Percentiles rank a stretch among this genome's conserved stretches.
Evolutionary conservation across 331 rosid genomes (phyloP).

Genomic region (Malus hybrid): DNA sequence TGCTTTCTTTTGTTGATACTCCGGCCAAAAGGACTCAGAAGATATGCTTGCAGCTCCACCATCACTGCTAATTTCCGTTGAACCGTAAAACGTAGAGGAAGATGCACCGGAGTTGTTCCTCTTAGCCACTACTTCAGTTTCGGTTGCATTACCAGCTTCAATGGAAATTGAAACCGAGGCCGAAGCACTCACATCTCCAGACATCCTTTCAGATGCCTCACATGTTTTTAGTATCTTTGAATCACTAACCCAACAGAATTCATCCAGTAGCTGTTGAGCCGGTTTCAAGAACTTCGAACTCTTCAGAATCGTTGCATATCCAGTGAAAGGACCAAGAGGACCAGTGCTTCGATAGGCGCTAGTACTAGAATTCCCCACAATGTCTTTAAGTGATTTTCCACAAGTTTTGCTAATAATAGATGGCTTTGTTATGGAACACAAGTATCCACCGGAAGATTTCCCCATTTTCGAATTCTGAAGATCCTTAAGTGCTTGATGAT

Average conservation of each 20-base stretch:
- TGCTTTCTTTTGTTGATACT: slow-evolving; percentile 65
- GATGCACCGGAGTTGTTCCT: slow-evolving; percentile 41
- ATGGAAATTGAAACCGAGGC: slow-evolving; percentile 18
- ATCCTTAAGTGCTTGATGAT: not conserved
- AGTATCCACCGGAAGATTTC: slow-evolving; percentile 10
- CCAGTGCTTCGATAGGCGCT: slow-evolving; percentile 47
- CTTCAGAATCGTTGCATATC: slow-evolving; percentile 82
- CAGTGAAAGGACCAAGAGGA: slow-evolving; percentile 96
- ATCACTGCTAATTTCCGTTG: slow-evolving; percentile 44
- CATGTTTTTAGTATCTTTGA: slow-evolving; percentile 11
- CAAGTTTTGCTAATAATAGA: slow-evolving; percentile 32
- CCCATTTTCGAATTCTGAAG: slow-evolving; percentile 12
- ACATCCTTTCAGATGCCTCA: slow-evolving; percentile 37
- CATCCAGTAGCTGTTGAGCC: slow-evolving; percentile 66
- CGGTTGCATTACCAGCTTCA: slow-evolving; percentile 26
- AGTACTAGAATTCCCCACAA: slow-evolving; percentile 28
- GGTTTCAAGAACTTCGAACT: slow-evolving; percentile 71
- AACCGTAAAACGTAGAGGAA: slow-evolving; percentile 38
- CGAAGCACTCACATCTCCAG: slow-evolving; percentile 30
- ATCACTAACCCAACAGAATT: slow-evolving; percentile 31
- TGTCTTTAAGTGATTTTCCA: slow-evolving; percentile 54
- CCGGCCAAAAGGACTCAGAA: slow-evolving; percentile 39
- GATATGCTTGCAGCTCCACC: slow-evolving; percentile 38
- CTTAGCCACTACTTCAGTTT: slow-evolving; percentile 25
- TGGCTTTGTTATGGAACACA: slow-evolving; percentile 29